These are phyloP conservation scores for Kluyveromyces nonfermentans DNA, from an alignment of 805 yeast genomes.

Conservation along the genomic window DNA sequence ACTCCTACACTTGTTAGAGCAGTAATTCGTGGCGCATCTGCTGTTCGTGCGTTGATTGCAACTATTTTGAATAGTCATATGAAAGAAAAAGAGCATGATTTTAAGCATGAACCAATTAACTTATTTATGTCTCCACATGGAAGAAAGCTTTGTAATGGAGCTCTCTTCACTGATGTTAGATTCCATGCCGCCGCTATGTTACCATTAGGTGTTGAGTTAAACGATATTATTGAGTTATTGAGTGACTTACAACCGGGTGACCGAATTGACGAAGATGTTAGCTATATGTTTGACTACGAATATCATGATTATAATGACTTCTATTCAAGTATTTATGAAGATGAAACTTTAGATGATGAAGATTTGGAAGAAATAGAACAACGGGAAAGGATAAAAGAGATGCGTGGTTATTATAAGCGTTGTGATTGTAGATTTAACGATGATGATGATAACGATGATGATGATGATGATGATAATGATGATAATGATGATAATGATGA, in stretches of 20 bases:
- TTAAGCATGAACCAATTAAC: slow-evolving; percentile 46
- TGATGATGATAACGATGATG: slow-evolving; percentile 21
- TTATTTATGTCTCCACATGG: slow-evolving; percentile 62
- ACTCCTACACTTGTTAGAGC: slow-evolving; percentile 41
- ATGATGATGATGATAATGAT: slow-evolving; percentile 22
- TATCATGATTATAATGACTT: slow-evolving; percentile 35
- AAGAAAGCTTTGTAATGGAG: slow-evolving; percentile 50
- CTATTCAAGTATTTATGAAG: slow-evolving; percentile 6
- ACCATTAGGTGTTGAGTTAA: slow-evolving; percentile 37
- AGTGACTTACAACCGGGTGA: slow-evolving; percentile 52
- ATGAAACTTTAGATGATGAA: slow-evolving; percentile 17
- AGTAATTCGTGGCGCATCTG: slow-evolving; percentile 52
- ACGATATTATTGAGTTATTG: slow-evolving; percentile 45
- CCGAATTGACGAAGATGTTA: slow-evolving; percentile 57
- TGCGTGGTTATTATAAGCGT: slow-evolving; percentile 20
- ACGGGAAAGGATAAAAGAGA: slow-evolving; percentile 14
- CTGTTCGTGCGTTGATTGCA: slow-evolving; percentile 53
- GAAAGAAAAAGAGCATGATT: slow-evolving; percentile 40
- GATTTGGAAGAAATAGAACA: slow-evolving; percentile 14
- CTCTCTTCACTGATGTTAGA: slow-evolving; percentile 48
- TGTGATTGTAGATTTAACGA: slow-evolving; percentile 33
- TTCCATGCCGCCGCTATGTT: slow-evolving; percentile 48
- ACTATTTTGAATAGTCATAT: slow-evolving; percentile 47
- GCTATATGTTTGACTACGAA: slow-evolving; percentile 52
- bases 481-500: slow-evolving; percentile 10